Evolutionary conservation across 2,329 filamentous ascomycete species (phyloP).

Genomic region (Pseudogymnoascus sp.): DNA sequence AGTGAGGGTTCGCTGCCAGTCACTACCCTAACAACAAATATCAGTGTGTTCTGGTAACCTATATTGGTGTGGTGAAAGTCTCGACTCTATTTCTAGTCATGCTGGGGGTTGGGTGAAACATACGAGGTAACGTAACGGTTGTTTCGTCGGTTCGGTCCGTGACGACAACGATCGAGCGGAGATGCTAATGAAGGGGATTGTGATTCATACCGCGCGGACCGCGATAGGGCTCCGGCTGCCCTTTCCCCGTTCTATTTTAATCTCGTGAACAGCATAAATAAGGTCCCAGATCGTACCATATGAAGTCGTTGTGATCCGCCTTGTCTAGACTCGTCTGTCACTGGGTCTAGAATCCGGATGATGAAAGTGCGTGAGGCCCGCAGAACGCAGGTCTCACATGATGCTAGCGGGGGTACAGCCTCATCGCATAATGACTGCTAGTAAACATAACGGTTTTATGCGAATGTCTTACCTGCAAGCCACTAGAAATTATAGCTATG

Average conservation of each 20-base stretch:
- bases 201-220: slow-evolving; percentile 10
- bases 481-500: background rate
- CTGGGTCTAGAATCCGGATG: background rate
- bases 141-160: slow-evolving; percentile 6
- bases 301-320: background rate
- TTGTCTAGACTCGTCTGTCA: slow-evolving; percentile 8
- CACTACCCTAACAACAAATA: background rate
- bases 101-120: background rate
- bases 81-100: background rate
- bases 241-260: slow-evolving; percentile 4
- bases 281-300: background rate
- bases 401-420: background rate
- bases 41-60: background rate
- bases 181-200: background rate
- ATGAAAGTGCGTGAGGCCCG: background rate
- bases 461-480: background rate
- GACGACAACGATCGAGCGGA: background rate
- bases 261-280: background rate
- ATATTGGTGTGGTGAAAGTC: background rate
- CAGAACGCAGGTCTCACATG: slow-evolving; percentile 5
- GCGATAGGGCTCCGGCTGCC: background rate
- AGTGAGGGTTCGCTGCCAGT: background rate
- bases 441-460: slow-evolving; percentile 4
- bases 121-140: background rate
- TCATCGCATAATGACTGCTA: background rate